Conservation (phyloP, 495 filamentous ascomycete genomes). For the Talaromyces trachyspermus region DNA sequence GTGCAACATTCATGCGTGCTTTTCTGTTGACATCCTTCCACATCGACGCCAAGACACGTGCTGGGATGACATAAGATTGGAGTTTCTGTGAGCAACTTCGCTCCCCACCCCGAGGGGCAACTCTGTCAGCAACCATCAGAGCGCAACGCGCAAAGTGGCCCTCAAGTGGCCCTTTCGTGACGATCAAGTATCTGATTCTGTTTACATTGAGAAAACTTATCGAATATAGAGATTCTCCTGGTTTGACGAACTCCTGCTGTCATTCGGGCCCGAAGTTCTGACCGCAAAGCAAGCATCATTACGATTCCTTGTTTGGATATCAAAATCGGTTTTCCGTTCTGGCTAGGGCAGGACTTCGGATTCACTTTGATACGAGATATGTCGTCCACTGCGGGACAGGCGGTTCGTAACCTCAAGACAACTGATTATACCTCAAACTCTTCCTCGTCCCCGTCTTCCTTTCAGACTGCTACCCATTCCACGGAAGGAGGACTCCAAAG, state of each 20-base stretch:
- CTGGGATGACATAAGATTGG: not conserved
- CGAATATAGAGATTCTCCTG: not conserved
- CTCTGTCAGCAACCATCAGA: not conserved
- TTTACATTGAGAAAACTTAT: not conserved
- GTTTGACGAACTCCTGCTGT: not conserved
- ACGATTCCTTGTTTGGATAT: not conserved
- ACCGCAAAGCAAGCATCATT: too few species aligned
- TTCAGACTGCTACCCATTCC: constrained; percentile 24
- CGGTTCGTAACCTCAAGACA: constrained; percentile 36
- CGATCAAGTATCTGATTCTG: not conserved
- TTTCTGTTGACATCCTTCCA: too few species aligned
- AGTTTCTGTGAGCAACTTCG: not conserved
- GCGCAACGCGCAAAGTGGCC: constrained; percentile 6
- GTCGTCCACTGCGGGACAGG: constrained; percentile 42
- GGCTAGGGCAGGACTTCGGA: not conserved
- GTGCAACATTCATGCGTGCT: too few species aligned
- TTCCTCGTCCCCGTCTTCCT: constrained; percentile 30
- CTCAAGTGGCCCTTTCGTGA: not conserved
- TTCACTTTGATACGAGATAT: constrained; percentile 23
- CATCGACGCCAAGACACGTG: too few species aligned
- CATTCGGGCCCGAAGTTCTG: too few species aligned
- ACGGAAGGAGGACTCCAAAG: constrained; percentile 51
- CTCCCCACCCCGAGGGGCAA: constrained; percentile 7
- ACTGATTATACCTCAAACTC: constrained; percentile 30
- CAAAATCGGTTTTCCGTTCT: not conserved